Evolutionary conservation across 2,329 filamentous ascomycete genomes (phyloP).

Genomic region (Aspergillus intermedius): DNA sequence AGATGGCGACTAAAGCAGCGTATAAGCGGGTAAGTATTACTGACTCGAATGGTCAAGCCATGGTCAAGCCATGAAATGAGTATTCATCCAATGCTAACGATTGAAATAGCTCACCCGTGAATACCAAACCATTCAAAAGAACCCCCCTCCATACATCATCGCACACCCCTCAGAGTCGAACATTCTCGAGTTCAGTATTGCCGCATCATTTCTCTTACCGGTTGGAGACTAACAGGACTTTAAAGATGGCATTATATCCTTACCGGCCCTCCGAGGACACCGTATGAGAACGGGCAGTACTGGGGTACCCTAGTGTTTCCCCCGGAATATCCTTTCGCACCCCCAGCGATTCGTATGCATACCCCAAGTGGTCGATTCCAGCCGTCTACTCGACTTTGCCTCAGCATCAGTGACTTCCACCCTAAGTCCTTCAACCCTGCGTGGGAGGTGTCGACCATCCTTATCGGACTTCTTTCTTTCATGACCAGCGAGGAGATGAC

Average conservation of each 20-base stretch:
- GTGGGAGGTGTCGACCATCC: conserved; percentile 95
- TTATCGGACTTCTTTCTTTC: conserved; percentile 89
- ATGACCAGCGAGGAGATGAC: conserved; percentile 99
- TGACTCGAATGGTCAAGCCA: background rate
- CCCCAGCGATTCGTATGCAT: conserved; percentile 97
- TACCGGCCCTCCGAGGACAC: conserved; percentile 87
- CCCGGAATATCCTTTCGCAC: conserved; percentile 92
- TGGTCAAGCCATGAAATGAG: background rate
- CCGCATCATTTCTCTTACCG: background rate
- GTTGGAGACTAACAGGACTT: conserved; percentile 10
- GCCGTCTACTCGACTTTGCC: conserved; percentile 81
- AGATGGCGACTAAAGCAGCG: conserved; percentile 66
- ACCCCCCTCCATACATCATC: conserved; percentile 80
- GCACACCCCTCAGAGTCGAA: conserved; percentile 87
- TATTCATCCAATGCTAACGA: conserved; percentile 6
- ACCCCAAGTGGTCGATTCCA: conserved; percentile 94
- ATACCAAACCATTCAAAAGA: conserved; percentile 60
- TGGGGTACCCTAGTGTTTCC: conserved; percentile 97
- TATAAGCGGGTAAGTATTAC: conserved; percentile 57
- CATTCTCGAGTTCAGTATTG: conserved; percentile 70
- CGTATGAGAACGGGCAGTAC: conserved; percentile 92
- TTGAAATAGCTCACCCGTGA: conserved; percentile 51
- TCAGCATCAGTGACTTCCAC: conserved; percentile 96
- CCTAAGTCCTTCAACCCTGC: conserved; percentile 97
- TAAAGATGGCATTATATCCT: conserved; percentile 87